phyloP scores from a whole-genome alignment of 2,329 filamentous ascomycete genomes.

The Sarocladiaceae sp. region DNA sequence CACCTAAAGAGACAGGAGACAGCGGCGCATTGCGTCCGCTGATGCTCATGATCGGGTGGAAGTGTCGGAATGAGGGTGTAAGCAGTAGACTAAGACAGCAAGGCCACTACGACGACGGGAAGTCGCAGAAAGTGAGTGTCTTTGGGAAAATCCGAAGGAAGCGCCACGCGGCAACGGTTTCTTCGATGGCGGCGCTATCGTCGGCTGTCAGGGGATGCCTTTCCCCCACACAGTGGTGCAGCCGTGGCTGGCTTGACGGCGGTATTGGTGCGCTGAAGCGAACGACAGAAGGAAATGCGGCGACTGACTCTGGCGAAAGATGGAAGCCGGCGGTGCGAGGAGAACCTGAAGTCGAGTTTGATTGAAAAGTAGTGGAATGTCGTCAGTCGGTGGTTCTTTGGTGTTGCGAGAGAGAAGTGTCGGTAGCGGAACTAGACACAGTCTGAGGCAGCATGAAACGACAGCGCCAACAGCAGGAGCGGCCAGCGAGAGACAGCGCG shows the following conservation, averaged over 20 bases:
- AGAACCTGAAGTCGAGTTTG: too few relatives aligned
- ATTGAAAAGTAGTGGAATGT: too few relatives aligned
- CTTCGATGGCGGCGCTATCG: slow-evolving; percentile 8
- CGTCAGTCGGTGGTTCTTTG: not conserved
- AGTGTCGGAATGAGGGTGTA: slow-evolving; percentile 15
- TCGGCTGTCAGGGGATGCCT: slow-evolving; percentile 5
- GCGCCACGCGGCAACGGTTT: slow-evolving; percentile 7
- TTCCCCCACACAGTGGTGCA: slow-evolving; percentile 8
- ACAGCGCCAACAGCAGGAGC: not conserved
- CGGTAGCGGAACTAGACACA: slow-evolving; percentile 1
- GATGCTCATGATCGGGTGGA: slow-evolving; percentile 49
- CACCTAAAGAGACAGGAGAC: slow-evolving; percentile 76
- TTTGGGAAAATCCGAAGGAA: slow-evolving; percentile 3
- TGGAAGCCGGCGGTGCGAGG: too few relatives aligned
- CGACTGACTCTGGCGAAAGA: too few relatives aligned
- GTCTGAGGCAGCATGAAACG: slow-evolving; percentile 8
- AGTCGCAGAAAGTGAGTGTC: not conserved
- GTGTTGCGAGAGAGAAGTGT: slow-evolving; percentile 3
- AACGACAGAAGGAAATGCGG: not conserved
- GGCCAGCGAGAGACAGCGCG: not conserved
- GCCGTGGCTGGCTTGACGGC: slow-evolving; percentile 8
- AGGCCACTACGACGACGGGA: not conserved
- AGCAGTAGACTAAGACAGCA: slow-evolving; percentile 7
- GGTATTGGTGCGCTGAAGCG: not conserved
- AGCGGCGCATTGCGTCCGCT: slow-evolving; percentile 63